Conservation (phyloP, 2,329 filamentous ascomycete genomes). For the Cryphonectria naterciae region DNA sequence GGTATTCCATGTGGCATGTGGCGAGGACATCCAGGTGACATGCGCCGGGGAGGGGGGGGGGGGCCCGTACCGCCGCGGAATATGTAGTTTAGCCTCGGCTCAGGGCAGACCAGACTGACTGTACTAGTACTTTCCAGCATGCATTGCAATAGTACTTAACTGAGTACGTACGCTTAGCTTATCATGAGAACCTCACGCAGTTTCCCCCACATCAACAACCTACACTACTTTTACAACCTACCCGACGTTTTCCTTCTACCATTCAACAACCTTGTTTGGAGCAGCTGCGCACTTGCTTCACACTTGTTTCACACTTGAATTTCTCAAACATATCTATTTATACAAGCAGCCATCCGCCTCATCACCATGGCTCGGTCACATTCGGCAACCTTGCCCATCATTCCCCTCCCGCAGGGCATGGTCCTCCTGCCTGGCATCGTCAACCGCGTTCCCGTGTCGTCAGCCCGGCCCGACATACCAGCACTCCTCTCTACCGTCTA, state of each 20-base stretch:
- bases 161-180: constrained; percentile 1
- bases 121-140: neutral
- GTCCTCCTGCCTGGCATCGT: constrained; percentile 87
- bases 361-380: constrained; percentile 41
- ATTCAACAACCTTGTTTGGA: neutral
- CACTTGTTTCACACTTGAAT: neutral
- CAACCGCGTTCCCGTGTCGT: constrained; percentile 80
- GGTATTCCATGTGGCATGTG: constrained; percentile 6
- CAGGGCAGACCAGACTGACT: neutral
- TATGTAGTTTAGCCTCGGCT: neutral
- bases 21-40: neutral
- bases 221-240: neutral
- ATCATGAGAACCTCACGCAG: neutral
- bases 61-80: neutral
- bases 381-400: constrained; percentile 67
- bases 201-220: neutral
- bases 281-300: neutral
- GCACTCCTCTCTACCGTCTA: constrained; percentile 86
- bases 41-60: neutral
- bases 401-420: constrained; percentile 78
- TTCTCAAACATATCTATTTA: neutral
- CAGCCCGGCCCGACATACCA: constrained; percentile 81
- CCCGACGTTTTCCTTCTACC: neutral
- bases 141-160: neutral
- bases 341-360: neutral